Base-by-base conservation (phyloP, 768 basidiomycete species). In the Leccinum aurantiacum region DNA sequence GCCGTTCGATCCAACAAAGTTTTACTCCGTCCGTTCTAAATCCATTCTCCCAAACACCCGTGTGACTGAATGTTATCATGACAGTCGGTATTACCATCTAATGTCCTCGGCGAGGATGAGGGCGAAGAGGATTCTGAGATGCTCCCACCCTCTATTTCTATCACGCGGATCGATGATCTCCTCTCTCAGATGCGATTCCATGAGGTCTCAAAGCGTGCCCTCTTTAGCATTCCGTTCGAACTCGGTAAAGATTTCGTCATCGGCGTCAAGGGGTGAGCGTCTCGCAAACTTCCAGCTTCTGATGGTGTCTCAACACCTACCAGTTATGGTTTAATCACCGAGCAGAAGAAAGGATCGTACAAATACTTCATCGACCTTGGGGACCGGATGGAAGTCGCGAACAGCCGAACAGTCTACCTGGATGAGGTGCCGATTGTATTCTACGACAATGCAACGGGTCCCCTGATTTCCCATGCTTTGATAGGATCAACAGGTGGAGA, bases 261-360 rank as follows among this genome's bases (percentile, higher is more conserved):
- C 61, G 90, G 92, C 10, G 78, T 93, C 52, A 94, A 93, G 75
- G 92, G 92, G 86, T 90, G 69, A 71, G 79, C 75, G 56, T 60
- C 44, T 54, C 52, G 53, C 15, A 33, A 17, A 44, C 15, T 37
- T n/a, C 41, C n/a, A 57, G 37, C 17, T 5, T 35, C 15, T 50
- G 3, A 27, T 35, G 24, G 52, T 56, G 22, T 15, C 54, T 66
- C 59, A 62, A 60, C 31, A 27, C 60, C 51, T 47, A 24, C 17
- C 64, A 97, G 94, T 51, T 99, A 96, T 72, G 88, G 91, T 9
- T 75, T 96, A 48, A 82, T 98, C 15, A 91, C 91, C 1, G 89
- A 95, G 68, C 93, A 95, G 75, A 90, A 83, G 72, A 95, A 89
- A 73, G 90, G 91, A 0, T 56, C 79, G 5, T 90, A 93, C 72